Percentiles rank a stretch among this genome's conserved stretches.
phyloP scores from a whole-genome alignment of 495 filamentous ascomycete species.

The Lasiosphaeriaceae sp. region DNA sequence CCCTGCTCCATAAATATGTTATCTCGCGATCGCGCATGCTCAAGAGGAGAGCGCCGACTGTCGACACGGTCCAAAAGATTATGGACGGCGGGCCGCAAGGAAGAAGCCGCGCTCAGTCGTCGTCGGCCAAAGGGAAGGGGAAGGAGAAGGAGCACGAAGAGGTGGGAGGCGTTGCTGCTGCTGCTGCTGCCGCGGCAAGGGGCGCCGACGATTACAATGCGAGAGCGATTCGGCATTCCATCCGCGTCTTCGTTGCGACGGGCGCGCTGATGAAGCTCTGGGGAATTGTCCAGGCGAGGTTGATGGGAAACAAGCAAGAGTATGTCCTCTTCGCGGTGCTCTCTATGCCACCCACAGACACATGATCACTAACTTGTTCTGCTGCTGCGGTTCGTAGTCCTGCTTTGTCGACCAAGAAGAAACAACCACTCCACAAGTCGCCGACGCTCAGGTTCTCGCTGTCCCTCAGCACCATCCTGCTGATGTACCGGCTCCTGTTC shows the following conservation, averaged over 20 bases:
- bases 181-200: not conserved
- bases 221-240: conserved; percentile 67
- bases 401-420: conserved; percentile 20
- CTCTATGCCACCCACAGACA: no score
- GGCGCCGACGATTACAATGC: conserved; percentile 68
- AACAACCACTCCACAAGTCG: conserved; percentile 59
- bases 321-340: conserved; percentile 17
- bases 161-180: not conserved
- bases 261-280: conserved; percentile 66
- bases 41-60: conserved; percentile 56
- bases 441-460: conserved; percentile 73
- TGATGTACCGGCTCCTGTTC: conserved; percentile 84
- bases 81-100: conserved; percentile 33
- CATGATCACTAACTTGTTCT: no score
- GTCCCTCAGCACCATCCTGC: conserved; percentile 75
- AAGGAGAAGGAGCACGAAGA: not conserved
- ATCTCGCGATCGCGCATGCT: conserved; percentile 62
- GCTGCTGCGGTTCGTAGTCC: not conserved
- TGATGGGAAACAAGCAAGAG: conserved; percentile 44
- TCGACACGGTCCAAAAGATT: conserved; percentile 44
- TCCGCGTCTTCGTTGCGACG: conserved; percentile 72
- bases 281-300: conserved; percentile 51
- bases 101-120: conserved; percentile 6
- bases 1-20: conserved; percentile 72
- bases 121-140: conserved; percentile 5